phyloP scores from a whole-genome alignment of 2,329 filamentous ascomycete species.

The Knufia petricola region DNA sequence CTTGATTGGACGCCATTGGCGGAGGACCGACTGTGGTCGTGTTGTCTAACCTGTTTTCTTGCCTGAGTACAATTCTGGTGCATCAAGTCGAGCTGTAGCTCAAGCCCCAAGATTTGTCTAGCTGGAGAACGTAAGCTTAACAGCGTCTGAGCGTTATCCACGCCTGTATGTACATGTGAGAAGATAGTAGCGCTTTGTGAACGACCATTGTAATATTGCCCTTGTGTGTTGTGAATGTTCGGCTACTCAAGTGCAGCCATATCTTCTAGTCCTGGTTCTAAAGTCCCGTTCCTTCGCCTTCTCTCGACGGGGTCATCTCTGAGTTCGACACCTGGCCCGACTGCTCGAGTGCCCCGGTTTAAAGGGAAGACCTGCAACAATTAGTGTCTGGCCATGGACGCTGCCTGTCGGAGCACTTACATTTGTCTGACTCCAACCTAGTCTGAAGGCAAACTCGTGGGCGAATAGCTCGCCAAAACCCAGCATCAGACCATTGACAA shows the following conservation, averaged over 20 bases:
- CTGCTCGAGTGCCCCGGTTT: constrained; percentile 38
- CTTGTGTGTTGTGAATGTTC: neutral
- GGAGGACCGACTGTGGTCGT: no score
- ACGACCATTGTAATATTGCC: neutral
- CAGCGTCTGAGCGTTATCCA: neutral
- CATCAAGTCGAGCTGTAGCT: no score
- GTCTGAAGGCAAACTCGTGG: constrained; percentile 83
- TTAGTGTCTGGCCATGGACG: constrained; percentile 9
- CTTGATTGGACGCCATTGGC: no score
- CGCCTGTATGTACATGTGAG: neutral
- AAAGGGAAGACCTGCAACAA: constrained; percentile 18
- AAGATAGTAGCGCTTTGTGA: neutral
- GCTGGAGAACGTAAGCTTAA: no score
- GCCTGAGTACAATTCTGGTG: no score
- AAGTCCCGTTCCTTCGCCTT: constrained; percentile 41
- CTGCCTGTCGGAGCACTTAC: constrained; percentile 44
- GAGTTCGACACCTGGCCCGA: constrained; percentile 77
- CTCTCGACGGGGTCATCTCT: constrained; percentile 53
- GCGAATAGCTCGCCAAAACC: constrained; percentile 95
- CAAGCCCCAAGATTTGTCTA: no score
- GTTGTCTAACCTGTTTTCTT: no score
- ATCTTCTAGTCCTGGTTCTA: constrained; percentile 47
- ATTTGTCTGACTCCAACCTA: constrained; percentile 92
- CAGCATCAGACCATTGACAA: constrained; percentile 96
- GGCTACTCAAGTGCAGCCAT: constrained; percentile 58